Evolutionary conservation across 768 basidiomycete genomes (phyloP).

Genomic region (Epithele typhae): DNA sequence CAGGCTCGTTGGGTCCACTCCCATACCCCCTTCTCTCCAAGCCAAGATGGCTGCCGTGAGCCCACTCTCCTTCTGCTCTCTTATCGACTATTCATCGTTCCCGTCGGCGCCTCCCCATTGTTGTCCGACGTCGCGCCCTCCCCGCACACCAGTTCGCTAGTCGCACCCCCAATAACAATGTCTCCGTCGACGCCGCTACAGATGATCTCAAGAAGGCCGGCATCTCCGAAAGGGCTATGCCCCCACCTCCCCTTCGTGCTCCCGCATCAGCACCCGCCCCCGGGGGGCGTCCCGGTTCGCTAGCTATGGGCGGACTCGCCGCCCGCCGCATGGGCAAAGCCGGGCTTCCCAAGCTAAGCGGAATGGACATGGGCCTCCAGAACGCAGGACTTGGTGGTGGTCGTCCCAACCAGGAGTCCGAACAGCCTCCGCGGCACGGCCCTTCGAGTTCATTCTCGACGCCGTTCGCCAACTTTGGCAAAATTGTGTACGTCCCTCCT

Average conservation of each 20-base stretch:
- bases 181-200: conserved; percentile 37
- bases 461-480: conserved; percentile 89
- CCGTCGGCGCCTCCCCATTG: not conserved
- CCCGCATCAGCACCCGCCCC: conserved; percentile 27
- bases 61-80: conserved; percentile 10
- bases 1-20: conserved; percentile 43
- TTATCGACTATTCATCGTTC: conserved; percentile 17
- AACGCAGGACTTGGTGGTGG: conserved; percentile 72
- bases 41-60: conserved; percentile 91
- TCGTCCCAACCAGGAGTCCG: conserved; percentile 45
- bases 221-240: conserved; percentile 2
- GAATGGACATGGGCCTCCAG: conserved; percentile 38
- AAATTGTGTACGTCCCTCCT: conserved; percentile 73
- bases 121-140: not conserved
- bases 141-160: conserved; percentile 40
- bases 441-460: conserved; percentile 47
- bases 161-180: conserved; percentile 29
- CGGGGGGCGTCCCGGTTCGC: conserved; percentile 6
- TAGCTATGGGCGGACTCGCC: conserved; percentile 21
- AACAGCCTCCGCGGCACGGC: conserved; percentile 27
- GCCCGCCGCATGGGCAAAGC: conserved; percentile 19
- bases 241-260: conserved; percentile 16
- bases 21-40: conserved; percentile 85
- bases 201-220: conserved; percentile 26
- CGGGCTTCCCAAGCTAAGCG: conserved; percentile 41